Evolutionary conservation across 139 green algal species (phyloP).

Genomic region (Axilococcus clingmanii): DNA sequence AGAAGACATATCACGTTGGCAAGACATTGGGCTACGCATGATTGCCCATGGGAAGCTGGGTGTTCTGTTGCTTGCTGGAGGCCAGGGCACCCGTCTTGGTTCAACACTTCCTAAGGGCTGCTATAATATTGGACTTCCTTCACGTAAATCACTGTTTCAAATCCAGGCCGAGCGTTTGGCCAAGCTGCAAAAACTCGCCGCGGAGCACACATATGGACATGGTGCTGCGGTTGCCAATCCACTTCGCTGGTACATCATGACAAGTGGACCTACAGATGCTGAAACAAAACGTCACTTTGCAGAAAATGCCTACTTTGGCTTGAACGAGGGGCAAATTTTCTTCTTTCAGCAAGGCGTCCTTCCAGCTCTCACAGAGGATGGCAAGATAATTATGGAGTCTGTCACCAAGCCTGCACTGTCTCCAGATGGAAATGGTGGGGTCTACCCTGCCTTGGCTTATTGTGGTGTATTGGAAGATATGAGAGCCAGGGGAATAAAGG

Average conservation of each 20-base stretch:
- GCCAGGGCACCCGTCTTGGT: conserved; percentile 89
- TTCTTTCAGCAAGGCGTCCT: conserved; percentile 80
- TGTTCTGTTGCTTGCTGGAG: conserved; percentile 79
- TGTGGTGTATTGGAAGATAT: conserved; percentile 57
- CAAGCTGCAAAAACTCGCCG: conserved; percentile 53
- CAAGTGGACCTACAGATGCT: conserved; percentile 71
- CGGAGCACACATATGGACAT: background rate
- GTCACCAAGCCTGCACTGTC: conserved; percentile 46
- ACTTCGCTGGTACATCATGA: conserved; percentile 88
- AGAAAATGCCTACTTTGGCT: conserved; percentile 60
- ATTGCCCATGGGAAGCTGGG: conserved; percentile 57
- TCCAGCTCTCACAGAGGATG: conserved; percentile 71
- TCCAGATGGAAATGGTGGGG: conserved; percentile 92
- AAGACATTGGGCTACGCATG: conserved; percentile 24
- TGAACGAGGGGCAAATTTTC: conserved; percentile 55
- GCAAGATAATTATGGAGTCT: conserved; percentile 71
- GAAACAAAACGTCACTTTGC: conserved; percentile 65
- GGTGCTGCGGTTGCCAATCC: conserved; percentile 7
- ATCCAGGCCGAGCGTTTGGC: conserved; percentile 77
- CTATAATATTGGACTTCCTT: conserved; percentile 88
- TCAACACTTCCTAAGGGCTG: conserved; percentile 82
- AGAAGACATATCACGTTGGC: conserved; percentile 26
- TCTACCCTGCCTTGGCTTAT: conserved; percentile 74
- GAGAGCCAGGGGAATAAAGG: conserved; percentile 56
- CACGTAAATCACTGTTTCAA: conserved; percentile 82